Evolutionary conservation across 2,329 filamentous ascomycete genomes (phyloP).

Genomic region (Exophiala mesophila): DNA sequence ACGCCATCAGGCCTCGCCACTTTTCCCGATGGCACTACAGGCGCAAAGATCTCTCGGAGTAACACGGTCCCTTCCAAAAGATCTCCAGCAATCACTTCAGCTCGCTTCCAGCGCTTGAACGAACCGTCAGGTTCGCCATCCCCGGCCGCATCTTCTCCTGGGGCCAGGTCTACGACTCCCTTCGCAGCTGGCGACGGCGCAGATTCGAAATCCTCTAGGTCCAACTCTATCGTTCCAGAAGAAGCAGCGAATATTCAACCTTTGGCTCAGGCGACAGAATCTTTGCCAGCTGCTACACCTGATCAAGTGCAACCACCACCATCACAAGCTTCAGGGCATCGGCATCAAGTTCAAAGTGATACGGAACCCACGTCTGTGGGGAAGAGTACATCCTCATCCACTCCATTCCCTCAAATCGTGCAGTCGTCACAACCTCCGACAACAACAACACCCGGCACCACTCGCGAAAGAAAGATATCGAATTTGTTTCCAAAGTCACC

Average conservation of each 20-base stretch:
- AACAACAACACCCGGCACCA: slow-evolving; percentile 46
- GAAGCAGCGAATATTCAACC: slow-evolving; percentile 6
- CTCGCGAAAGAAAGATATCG: slow-evolving; percentile 63
- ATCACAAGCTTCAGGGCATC: too few relatives aligned
- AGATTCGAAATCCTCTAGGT: slow-evolving; percentile 17
- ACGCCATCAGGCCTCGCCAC: slow-evolving; percentile 46
- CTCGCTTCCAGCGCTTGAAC: slow-evolving; percentile 55
- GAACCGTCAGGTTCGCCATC: slow-evolving; percentile 16
- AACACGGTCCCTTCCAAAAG: slow-evolving; percentile 93
- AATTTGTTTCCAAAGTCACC: slow-evolving; percentile 65
- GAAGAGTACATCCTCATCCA: too few relatives aligned
- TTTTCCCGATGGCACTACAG: slow-evolving; percentile 28
- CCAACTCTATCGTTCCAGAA: slow-evolving; percentile 15
- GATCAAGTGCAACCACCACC: too few relatives aligned
- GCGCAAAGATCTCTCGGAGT: slow-evolving; percentile 65
- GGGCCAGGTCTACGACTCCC: slow-evolving; percentile 5
- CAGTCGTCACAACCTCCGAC: slow-evolving; percentile 26
- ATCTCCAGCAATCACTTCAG: slow-evolving; percentile 65
- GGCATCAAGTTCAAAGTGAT: too few relatives aligned
- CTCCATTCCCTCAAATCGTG: not conserved
- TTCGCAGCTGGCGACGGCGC: slow-evolving; percentile 5
- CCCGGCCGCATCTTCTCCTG: slow-evolving; percentile 6
- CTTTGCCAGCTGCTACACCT: slow-evolving; percentile 1
- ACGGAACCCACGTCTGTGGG: too few relatives aligned
- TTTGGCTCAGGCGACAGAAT: too few relatives aligned